Evolutionary conservation across 2,329 filamentous ascomycete genomes (phyloP), one percentile per base, ranked within the genome.

Genomic region (Hypoxylon sp.): DNA sequence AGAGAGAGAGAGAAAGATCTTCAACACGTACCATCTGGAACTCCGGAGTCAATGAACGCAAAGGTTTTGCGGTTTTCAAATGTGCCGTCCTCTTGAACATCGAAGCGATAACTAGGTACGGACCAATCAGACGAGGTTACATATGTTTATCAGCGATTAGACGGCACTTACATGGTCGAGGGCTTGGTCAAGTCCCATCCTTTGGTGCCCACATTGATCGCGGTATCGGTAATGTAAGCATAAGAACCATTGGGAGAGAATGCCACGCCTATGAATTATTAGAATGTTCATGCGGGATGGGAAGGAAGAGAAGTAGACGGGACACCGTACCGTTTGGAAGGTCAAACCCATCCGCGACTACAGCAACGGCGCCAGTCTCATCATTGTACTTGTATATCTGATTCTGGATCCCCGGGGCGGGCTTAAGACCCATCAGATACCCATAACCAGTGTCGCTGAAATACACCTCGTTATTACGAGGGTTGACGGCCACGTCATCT

Each of bases 361-460:
- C 77, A 1, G 75, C 73, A 3, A 85, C 67, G 1, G 78, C 76
- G 0, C 78, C 78, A 0, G 77, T 83, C 0, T 54, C 60, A 1
- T 76, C 74, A 32, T 81, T 75, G 34, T 79, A 78, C 2, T 81
- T 75, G 63, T 86, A 87, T 0, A 86, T 80, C 60, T 86, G 83
- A 49, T 78, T 79, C 3, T 73, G 79, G 7, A 85, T 63, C 0
- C 75, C 76, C 0, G 82, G 82, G 4, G 65, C 57, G 0, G 78
- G 78, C 0, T 83, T 74, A 59, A 86, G 85, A 16, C 80, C 73
- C 61, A 86, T 83, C 30, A 80, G 72, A 52, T 74, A 80, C 2
- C 67, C 84, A 57, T 87, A 87, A 5, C 77, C 73, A 0, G 80
- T 78, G 50, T 87, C 83, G 1, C 83, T 87, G 60, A 87, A 86